Evolutionary conservation across 1,139 yeast genomes (phyloP).

Genomic region (Eremothecium cymbalariae): DNA sequence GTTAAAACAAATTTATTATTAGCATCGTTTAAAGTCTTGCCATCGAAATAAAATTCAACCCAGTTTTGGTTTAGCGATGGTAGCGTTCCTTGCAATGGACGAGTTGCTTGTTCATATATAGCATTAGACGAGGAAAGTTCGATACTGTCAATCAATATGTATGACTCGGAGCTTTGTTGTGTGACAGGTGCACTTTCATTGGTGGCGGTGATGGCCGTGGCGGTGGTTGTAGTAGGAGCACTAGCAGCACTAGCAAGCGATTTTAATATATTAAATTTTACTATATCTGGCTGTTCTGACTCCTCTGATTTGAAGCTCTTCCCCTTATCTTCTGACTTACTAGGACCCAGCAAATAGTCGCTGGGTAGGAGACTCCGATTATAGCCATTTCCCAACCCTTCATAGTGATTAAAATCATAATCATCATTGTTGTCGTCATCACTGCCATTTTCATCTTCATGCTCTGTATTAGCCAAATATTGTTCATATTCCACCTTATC

Average conservation of each 20-base stretch:
- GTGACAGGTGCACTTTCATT: slow-evolving; percentile 9
- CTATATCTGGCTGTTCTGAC: slow-evolving; percentile 18
- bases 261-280: slow-evolving; percentile 26
- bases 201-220: slow-evolving; percentile 11
- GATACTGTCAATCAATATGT: slow-evolving; percentile 19
- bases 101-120: slow-evolving; percentile 25
- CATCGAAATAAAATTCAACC: slow-evolving; percentile 27
- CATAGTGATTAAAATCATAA: slow-evolving; percentile 27
- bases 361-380: slow-evolving; percentile 25
- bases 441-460: slow-evolving; percentile 17
- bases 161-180: slow-evolving; percentile 12
- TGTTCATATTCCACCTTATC: slow-evolving; percentile 26
- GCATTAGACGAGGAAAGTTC: slow-evolving; percentile 24
- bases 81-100: slow-evolving; percentile 26
- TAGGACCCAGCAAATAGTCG: slow-evolving; percentile 28
- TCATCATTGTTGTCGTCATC: slow-evolving; percentile 15
- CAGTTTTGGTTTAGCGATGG: slow-evolving; percentile 27
- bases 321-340: slow-evolving; percentile 8
- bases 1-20: slow-evolving; percentile 27
- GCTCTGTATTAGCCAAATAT: slow-evolving; percentile 22
- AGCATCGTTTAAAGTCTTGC: slow-evolving; percentile 21
- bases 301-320: slow-evolving; percentile 10
- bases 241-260: no score
- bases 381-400: slow-evolving; percentile 32
- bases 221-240: slow-evolving; percentile 12